Evolutionary conservation across 805 yeast genomes (phyloP), one percentile per base, ranked within the genome.

Genomic region (Jamesozyma lodderae): DNA sequence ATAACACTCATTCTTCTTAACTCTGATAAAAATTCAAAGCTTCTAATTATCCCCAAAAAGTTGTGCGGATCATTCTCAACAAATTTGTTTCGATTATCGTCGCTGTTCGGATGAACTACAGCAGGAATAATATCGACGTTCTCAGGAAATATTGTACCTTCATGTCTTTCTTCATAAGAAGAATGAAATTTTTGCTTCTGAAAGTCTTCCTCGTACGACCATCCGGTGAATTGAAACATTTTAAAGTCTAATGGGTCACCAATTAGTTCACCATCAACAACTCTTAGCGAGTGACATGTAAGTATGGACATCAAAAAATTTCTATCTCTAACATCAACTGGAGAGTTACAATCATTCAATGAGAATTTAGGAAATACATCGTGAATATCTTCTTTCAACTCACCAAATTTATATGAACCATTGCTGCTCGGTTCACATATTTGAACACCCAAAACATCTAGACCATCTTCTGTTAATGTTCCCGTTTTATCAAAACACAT

Each of bases 401-500:
- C 48, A 18, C 60, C 53, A 33, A 64, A 59, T 15, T 43, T 42
- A n/a, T 38, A 48, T 3, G 45, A 43, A 14, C 40, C 43, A 21
- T 38, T 47, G 2, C 44, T 34, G 9, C 26, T 37, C 7, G 60
- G 55, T 29, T 48, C 46, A 8, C 45, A 55, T 20, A 46, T 42
- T 40, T 73, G 79, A n/a, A 77, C 69, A 6, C 84, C 82, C 51
- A 87, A 67, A 3, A 92, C 84, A 57, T 90, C 97, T 26, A 92
- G 67, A 0, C 97, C 97, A 57, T 92, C 98, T 53, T 92, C 97
- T 0, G 99, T 92, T 45, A 92, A 66, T 0, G 99, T 92, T 3
- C 99, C 99, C 0, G 99, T 92, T 56, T 92, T 92, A 64, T 92
- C 99, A 60, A 92, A 92, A 52, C 95, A 87, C 54, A 86, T 68